These are phyloP conservation scores for Solanum chmielewskii DNA, from an alignment of 257 asterid species.

Conservation along the genomic window DNA sequence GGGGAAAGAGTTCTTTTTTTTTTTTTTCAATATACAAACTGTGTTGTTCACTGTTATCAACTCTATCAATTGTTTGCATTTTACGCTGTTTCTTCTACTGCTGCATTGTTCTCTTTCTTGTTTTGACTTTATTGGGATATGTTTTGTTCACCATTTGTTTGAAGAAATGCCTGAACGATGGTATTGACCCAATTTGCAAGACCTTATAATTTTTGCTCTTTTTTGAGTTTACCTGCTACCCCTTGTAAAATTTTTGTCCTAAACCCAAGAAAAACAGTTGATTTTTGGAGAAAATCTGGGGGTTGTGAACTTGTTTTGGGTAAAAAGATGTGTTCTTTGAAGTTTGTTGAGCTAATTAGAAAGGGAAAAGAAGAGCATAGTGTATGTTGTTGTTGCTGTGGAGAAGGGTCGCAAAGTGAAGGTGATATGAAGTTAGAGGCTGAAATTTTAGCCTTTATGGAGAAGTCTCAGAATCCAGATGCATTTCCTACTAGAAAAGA, in stretches of 20 bases:
- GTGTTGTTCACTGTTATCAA: background rate
- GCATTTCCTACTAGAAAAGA: conserved; percentile 70
- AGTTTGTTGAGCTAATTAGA: conserved; percentile 16
- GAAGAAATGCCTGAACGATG: conserved; percentile 90
- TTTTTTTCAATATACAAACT: background rate
- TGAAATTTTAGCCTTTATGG: conserved; percentile 75
- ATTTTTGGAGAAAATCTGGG: background rate
- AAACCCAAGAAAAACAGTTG: conserved; percentile 7
- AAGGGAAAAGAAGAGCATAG: background rate
- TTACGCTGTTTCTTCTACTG: background rate
- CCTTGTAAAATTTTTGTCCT: conserved; percentile 1
- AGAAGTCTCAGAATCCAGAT: conserved; percentile 54
- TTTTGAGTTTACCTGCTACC: conserved; percentile 7
- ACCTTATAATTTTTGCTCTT: conserved; percentile 5
- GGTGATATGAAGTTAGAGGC: conserved; percentile 66
- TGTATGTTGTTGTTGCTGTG: conserved; percentile 38
- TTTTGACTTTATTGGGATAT: background rate
- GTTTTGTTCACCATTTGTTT: conserved; percentile 8
- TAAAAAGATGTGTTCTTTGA: conserved; percentile 2
- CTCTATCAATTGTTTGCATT: background rate
- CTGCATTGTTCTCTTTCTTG: conserved; percentile 14
- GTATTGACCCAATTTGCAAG: conserved; percentile 15
- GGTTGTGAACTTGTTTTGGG: background rate
- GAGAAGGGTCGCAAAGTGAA: conserved; percentile 23
- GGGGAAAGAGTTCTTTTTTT: background rate